These are phyloP conservation scores for Kurtzmaniella cleridarum DNA, from an alignment of 805 yeast genomes.

Conservation along the genomic window DNA sequence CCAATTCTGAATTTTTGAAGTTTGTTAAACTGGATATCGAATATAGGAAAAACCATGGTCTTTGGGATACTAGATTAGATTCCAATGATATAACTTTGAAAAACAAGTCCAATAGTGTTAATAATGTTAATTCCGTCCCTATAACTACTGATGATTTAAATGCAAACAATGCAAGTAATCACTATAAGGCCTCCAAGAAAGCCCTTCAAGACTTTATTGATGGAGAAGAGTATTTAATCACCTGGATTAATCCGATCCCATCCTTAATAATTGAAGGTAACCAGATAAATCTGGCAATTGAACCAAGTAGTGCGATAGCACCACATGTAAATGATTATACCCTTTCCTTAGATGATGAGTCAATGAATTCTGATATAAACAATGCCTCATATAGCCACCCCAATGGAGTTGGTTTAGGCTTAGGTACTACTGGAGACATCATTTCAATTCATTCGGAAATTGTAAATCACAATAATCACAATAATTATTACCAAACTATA, in stretches of 20 bases:
- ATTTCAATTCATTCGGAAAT: conserved; percentile 36
- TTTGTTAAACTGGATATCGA: conserved; percentile 19
- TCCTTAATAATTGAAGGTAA: background rate
- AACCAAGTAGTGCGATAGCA: too few species aligned
- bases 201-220: conserved; percentile 21
- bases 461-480: conserved; percentile 10
- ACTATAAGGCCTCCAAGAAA: conserved; percentile 12
- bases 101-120: background rate
- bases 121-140: too few species aligned
- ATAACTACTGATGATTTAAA: background rate
- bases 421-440: conserved; percentile 38
- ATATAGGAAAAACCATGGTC: conserved; percentile 16
- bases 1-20: conserved; percentile 1
- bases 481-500: background rate
- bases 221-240: conserved; percentile 19
- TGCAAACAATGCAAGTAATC: background rate
- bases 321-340: background rate
- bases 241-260: conserved; percentile 24
- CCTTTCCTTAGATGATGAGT: background rate
- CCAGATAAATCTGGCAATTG: background rate
- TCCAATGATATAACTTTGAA: conserved; percentile 7
- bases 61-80: conserved; percentile 26
- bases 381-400: conserved; percentile 2
- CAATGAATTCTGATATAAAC: background rate
- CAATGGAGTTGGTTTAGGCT: conserved; percentile 19